Percentiles rank a stretch among this genome's conserved stretches.
Conservation (phyloP, 129 eudicot genomes). For the Saposhnikovia divaricata region DNA sequence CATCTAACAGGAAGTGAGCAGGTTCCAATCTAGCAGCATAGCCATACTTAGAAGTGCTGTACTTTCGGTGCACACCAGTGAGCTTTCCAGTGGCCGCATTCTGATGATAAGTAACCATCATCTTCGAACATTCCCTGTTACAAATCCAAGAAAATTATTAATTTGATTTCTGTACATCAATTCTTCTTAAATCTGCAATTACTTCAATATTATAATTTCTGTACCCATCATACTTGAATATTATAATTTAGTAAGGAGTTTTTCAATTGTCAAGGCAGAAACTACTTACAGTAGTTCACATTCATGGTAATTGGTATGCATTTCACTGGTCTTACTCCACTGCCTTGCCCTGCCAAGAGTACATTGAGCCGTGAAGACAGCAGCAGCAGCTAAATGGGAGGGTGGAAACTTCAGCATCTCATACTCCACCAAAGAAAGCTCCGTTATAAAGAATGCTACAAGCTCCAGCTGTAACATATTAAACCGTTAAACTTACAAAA, state of each 20-base stretch:
- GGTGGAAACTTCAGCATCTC: slow-evolving; percentile 81
- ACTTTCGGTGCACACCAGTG: slow-evolving; percentile 48
- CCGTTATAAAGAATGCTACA: slow-evolving; percentile 55
- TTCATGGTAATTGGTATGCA: slow-evolving; percentile 62
- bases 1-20: slow-evolving; percentile 33
- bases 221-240: too few relatives aligned
- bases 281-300: slow-evolving; percentile 61
- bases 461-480: slow-evolving; percentile 35
- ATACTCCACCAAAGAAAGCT: slow-evolving; percentile 82
- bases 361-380: slow-evolving; percentile 77
- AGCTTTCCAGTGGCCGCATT: slow-evolving; percentile 60
- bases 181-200: neutral
- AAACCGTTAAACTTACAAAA: neutral
- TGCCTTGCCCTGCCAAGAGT: slow-evolving; percentile 53
- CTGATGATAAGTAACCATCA: slow-evolving; percentile 60
- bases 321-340: slow-evolving; percentile 83
- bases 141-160: neutral
- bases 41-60: slow-evolving; percentile 43
- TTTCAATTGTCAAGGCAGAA: neutral
- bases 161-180: too few relatives aligned
- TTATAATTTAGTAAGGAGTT: neutral
- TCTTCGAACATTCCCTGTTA: slow-evolving; percentile 72
- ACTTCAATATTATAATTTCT: too few relatives aligned
- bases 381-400: slow-evolving; percentile 79
- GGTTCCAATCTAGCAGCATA: slow-evolving; percentile 36